Conservation (phyloP, 768 basidiomycete species). For the Russula lepida region DNA sequence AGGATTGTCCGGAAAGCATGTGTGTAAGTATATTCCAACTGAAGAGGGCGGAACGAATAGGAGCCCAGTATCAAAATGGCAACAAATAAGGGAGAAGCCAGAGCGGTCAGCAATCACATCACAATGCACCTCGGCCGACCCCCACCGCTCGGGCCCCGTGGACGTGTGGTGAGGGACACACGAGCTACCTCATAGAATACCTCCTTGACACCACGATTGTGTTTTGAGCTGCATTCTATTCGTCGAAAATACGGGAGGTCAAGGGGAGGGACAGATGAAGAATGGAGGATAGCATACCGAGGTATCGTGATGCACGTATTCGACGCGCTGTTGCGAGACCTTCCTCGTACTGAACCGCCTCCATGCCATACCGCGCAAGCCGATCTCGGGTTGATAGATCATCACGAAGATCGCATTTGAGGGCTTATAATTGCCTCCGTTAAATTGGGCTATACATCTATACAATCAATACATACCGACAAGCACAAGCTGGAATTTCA, state of each 20-base stretch:
- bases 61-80: neutral
- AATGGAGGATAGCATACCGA: conserved; percentile 48
- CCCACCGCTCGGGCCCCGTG: conserved; percentile 48
- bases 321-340: conserved; percentile 81
- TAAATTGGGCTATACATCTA: conserved; percentile 1
- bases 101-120: conserved; percentile 36
- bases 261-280: neutral
- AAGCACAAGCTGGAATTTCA: conserved; percentile 56
- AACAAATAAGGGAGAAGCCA: neutral
- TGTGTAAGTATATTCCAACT: conserved; percentile 11
- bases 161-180: conserved; percentile 66
- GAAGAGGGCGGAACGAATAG: neutral
- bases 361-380: conserved; percentile 58
- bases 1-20: conserved; percentile 1
- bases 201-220: conserved; percentile 89
- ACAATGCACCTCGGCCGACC: conserved; percentile 40
- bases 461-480: conserved; percentile 54
- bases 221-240: conserved; percentile 93
- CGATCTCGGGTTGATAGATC: conserved; percentile 66
- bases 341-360: conserved; percentile 86
- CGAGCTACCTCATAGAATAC: conserved; percentile 90
- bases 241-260: neutral
- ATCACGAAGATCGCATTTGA: conserved; percentile 94
- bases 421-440: conserved; percentile 41
- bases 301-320: conserved; percentile 88